Evolutionary conservation across 306 rosid genomes (phyloP).

Genomic region (Trifolium fragiferum): DNA sequence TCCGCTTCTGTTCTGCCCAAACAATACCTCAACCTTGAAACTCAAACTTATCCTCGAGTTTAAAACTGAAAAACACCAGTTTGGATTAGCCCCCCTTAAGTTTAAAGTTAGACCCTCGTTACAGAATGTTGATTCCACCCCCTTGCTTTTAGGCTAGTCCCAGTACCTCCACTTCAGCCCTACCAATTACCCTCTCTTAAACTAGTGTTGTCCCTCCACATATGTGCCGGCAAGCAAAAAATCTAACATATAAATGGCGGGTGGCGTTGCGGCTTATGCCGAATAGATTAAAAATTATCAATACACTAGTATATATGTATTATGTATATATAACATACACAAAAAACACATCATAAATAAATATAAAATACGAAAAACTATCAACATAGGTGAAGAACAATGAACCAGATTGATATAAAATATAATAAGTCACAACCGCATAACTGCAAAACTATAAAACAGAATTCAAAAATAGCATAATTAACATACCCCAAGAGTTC

Average conservation of each 20-base stretch:
- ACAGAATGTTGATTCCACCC: neutral
- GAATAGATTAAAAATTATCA: neutral
- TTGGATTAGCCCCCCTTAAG: neutral
- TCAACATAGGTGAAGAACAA: neutral
- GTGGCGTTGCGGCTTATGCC: neutral
- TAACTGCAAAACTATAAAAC: neutral
- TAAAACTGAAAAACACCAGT: neutral
- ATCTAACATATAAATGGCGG: neutral
- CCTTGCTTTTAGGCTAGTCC: neutral
- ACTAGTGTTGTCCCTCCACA: neutral
- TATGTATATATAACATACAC: neutral
- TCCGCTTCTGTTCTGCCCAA: neutral
- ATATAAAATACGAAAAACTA: neutral
- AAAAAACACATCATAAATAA: neutral
- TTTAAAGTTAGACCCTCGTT: neutral
- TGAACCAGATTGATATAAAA: neutral
- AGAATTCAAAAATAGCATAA: neutral
- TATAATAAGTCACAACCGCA: neutral
- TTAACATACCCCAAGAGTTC: neutral
- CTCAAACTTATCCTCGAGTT: neutral
- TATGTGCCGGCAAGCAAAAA: neutral
- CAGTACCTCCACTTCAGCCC: neutral
- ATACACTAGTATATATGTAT: neutral
- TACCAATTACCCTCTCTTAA: neutral
- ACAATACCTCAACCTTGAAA: neutral